A percentile compares a stretch with the other conserved stretches of the same genome.
These are phyloP conservation scores for Verruconis gallopava DNA, from an alignment of 2,329 filamentous ascomycete genomes.

Conservation along the genomic window DNA sequence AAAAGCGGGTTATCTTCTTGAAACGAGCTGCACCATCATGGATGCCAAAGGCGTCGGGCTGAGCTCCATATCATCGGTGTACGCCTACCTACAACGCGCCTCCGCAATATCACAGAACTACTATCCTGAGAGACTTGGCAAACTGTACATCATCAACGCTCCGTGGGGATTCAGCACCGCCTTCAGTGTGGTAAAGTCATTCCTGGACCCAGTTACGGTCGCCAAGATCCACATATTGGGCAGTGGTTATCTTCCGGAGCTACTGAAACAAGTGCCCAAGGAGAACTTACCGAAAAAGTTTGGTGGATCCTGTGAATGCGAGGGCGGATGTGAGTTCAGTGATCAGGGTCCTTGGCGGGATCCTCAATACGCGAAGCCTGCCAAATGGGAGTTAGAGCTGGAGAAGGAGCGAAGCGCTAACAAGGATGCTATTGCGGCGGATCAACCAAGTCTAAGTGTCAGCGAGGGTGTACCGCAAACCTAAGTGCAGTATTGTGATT, in stretches of 20 bases:
- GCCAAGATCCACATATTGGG: slow-evolving; percentile 91
- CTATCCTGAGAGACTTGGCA: slow-evolving; percentile 93
- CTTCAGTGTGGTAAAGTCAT: slow-evolving; percentile 79
- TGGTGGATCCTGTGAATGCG: slow-evolving; percentile 72
- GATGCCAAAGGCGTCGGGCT: slow-evolving; percentile 91
- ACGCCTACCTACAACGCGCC: slow-evolving; percentile 73
- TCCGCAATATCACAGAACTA: slow-evolving; percentile 94
- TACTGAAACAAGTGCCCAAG: slow-evolving; percentile 69
- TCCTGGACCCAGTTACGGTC: slow-evolving; percentile 93
- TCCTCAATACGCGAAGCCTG: slow-evolving; percentile 48
- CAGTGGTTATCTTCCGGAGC: slow-evolving; percentile 65
- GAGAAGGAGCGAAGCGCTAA: neutral
- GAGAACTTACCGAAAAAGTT: slow-evolving; percentile 85
- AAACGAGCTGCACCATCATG: slow-evolving; percentile 92
- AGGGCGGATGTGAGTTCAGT: slow-evolving; percentile 71
- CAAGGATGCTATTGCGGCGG: neutral
- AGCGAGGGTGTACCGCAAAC: neutral
- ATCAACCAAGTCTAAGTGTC: neutral
- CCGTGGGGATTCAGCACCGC: slow-evolving; percentile 87
- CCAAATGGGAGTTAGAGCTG: slow-evolving; percentile 26
- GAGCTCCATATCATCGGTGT: slow-evolving; percentile 68
- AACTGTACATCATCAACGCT: slow-evolving; percentile 94
- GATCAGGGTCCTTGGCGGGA: slow-evolving; percentile 87
- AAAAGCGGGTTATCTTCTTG: slow-evolving; percentile 76
- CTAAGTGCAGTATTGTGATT: no score